A percentile compares a stretch with the other conserved stretches of the same genome.
phyloP scores from a whole-genome alignment of 2,329 filamentous ascomycete genomes.

The Curvularia spicifera region DNA sequence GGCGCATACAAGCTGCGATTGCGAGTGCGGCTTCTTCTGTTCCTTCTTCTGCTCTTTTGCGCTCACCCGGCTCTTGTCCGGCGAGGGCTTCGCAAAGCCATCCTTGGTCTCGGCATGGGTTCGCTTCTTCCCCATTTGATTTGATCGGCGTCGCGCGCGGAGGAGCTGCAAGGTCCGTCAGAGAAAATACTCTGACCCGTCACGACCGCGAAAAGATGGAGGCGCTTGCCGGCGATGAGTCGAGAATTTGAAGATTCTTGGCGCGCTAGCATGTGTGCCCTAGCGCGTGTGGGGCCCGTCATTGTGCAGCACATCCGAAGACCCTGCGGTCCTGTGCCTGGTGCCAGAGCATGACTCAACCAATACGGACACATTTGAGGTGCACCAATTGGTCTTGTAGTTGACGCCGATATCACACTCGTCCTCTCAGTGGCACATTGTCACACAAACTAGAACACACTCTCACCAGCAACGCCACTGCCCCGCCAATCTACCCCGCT shows the following conservation, averaged over 20 bases:
- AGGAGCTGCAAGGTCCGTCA: slow-evolving; percentile 47
- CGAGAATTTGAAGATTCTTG: slow-evolving; percentile 27
- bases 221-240: slow-evolving; percentile 21
- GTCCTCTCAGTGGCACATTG: not conserved
- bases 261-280: slow-evolving; percentile 27
- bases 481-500: slow-evolving; percentile 21
- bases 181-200: slow-evolving; percentile 48
- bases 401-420: not conserved
- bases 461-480: slow-evolving; percentile 8
- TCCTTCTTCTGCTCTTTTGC: slow-evolving; percentile 37
- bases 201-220: slow-evolving; percentile 39
- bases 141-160: slow-evolving; percentile 32
- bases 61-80: slow-evolving; percentile 41
- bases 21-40: slow-evolving; percentile 32
- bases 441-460: not conserved
- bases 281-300: slow-evolving; percentile 23
- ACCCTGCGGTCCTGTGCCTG: slow-evolving; percentile 11
- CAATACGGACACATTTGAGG: not conserved
- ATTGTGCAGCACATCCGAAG: slow-evolving; percentile 16
- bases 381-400: not conserved
- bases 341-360: slow-evolving; percentile 32
- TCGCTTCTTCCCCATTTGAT: slow-evolving; percentile 52
- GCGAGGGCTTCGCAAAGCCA: slow-evolving; percentile 49
- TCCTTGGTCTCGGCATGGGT: slow-evolving; percentile 51
- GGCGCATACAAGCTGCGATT: slow-evolving; percentile 40